Percentiles rank a stretch among this genome's conserved stretches.
phyloP scores from a whole-genome alignment of 306 rosid species.

The Fagus crenata region DNA sequence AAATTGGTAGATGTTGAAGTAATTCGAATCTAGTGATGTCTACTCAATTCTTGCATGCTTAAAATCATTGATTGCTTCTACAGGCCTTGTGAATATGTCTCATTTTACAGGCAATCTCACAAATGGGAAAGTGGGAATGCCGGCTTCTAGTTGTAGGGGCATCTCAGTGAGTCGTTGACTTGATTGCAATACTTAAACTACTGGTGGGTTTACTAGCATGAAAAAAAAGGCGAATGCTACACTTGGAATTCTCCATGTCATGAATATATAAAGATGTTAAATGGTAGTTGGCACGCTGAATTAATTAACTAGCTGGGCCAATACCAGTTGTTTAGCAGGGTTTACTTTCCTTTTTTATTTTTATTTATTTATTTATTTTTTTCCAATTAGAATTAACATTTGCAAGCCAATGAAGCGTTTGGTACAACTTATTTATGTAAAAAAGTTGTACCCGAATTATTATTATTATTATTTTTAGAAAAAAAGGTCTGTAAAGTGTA shows the following conservation, averaged over 20 bases:
- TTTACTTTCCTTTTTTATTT: background rate
- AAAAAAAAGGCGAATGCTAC: background rate
- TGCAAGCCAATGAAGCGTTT: background rate
- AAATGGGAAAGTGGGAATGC: background rate
- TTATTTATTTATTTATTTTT: too few species aligned
- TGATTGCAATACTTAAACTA: background rate
- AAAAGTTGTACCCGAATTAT: too few species aligned
- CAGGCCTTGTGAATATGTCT: background rate
- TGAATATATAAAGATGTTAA: background rate
- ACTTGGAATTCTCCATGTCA: background rate
- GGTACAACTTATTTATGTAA: too few species aligned
- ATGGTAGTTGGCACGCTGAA: background rate
- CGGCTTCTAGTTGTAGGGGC: background rate
- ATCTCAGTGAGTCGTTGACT: background rate
- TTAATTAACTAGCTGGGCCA: background rate
- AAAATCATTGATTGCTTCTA: background rate
- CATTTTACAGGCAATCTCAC: background rate
- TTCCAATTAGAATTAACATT: background rate
- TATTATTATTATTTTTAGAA: too few species aligned
- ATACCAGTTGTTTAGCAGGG: background rate
- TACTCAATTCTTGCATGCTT: conserved; percentile 4
- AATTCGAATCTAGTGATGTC: background rate
- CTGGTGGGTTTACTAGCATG: background rate
- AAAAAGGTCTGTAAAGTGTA: too few species aligned
- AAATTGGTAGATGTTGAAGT: background rate